phyloP scores from a whole-genome alignment of 768 basidiomycete species.

The Termitomyces bulborhizus region DNA sequence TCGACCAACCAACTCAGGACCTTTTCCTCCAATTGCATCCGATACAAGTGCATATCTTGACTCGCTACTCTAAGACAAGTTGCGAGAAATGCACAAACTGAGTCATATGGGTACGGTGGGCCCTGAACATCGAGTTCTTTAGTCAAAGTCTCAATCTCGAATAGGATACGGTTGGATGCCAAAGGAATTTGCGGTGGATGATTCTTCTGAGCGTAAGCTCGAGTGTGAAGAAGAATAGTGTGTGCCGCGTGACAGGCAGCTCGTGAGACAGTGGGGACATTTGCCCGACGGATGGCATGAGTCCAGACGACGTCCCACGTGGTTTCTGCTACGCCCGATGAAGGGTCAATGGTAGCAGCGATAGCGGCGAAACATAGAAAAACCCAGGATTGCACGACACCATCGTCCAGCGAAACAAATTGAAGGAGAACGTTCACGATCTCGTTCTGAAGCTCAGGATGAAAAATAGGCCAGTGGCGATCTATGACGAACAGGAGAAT shows the following conservation, averaged over 20 bases:
- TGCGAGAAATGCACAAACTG: conserved; percentile 80
- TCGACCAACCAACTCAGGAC: conserved; percentile 77
- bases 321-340: neutral
- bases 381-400: conserved; percentile 72
- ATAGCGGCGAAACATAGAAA: conserved; percentile 78
- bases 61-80: conserved; percentile 64
- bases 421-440: conserved; percentile 52
- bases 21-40: conserved; percentile 84
- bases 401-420: conserved; percentile 60
- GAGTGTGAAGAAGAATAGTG: conserved; percentile 35
- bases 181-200: conserved; percentile 28
- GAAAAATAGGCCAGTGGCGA: conserved; percentile 64
- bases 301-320: conserved; percentile 85
- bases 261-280: conserved; percentile 63
- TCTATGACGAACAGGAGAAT: conserved; percentile 81
- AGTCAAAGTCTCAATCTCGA: conserved; percentile 73
- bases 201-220: conserved; percentile 21
- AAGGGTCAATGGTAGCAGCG: conserved; percentile 39
- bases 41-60: conserved; percentile 78
- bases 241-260: conserved; percentile 72
- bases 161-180: conserved; percentile 49
- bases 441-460: conserved; percentile 48
- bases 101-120: conserved; percentile 79
- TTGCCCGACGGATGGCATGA: conserved; percentile 69
- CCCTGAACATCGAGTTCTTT: conserved; percentile 90